These are phyloP conservation scores for Mycosarcoma maydis DNA, from an alignment of 1,284 basidiomycete species.

Conservation along the genomic window DNA sequence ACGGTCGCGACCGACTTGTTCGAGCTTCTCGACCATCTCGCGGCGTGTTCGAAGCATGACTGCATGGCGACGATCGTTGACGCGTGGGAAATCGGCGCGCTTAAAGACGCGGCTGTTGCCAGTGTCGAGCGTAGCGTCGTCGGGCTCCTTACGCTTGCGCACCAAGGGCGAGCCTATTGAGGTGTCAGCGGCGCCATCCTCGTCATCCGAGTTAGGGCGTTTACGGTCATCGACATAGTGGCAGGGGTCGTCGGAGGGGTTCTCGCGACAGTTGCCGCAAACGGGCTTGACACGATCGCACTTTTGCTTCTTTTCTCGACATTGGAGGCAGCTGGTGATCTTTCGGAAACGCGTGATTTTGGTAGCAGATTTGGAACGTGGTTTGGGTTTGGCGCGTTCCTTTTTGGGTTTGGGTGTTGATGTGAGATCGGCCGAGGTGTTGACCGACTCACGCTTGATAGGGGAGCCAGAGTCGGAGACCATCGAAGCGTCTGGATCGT, in stretches of 20 bases:
- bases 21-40: slow-evolving; percentile 47
- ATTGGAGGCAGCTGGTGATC: slow-evolving; percentile 58
- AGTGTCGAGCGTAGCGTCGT: slow-evolving; percentile 8
- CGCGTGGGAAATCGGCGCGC: slow-evolving; percentile 37
- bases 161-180: slow-evolving; percentile 44
- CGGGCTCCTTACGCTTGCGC: slow-evolving; percentile 45
- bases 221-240: slow-evolving; percentile 53
- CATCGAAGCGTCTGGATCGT: slow-evolving; percentile 42
- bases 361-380: slow-evolving; percentile 49
- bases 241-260: slow-evolving; percentile 46
- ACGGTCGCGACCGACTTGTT: slow-evolving; percentile 36
- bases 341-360: slow-evolving; percentile 61
- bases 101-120: slow-evolving; percentile 31
- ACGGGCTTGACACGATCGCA: slow-evolving; percentile 59
- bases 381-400: slow-evolving; percentile 52
- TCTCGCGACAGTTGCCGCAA: slow-evolving; percentile 55
- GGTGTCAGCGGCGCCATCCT: slow-evolving; percentile 31
- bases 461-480: slow-evolving; percentile 29
- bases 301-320: slow-evolving; percentile 61
- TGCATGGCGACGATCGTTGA: slow-evolving; percentile 37
- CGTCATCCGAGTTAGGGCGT: slow-evolving; percentile 43
- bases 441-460: slow-evolving; percentile 21
- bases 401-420: slow-evolving; percentile 41
- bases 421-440: slow-evolving; percentile 15
- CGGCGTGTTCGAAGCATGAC: slow-evolving; percentile 37